Evolutionary conservation across 2,329 filamentous ascomycete genomes (phyloP).

Genomic region (Colletotrichum incanum): DNA sequence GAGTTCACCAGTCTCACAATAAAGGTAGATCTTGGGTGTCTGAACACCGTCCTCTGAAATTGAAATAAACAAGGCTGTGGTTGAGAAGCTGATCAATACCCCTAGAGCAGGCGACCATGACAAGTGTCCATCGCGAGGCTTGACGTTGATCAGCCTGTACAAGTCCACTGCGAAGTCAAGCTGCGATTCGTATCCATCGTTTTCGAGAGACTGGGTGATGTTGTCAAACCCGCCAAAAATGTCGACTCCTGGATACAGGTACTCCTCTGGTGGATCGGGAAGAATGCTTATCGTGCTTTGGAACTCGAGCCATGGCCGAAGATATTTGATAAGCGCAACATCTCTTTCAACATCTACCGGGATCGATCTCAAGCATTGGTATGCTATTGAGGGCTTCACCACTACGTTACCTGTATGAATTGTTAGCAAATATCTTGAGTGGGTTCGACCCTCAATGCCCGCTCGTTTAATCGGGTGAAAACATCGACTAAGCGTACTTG

Average conservation of each 20-base stretch:
- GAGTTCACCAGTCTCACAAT: not conserved
- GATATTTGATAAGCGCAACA: constrained; percentile 41
- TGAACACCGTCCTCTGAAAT: constrained; percentile 42
- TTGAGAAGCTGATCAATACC: constrained; percentile 31
- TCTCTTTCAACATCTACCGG: constrained; percentile 40
- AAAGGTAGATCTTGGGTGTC: constrained; percentile 40
- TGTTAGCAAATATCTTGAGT: not conserved
- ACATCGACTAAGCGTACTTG: not conserved
- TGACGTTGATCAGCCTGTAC: constrained; percentile 41
- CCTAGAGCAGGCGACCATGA: constrained; percentile 32
- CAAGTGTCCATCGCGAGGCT: constrained; percentile 43
- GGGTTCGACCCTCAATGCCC: too few species aligned
- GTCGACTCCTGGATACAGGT: constrained; percentile 46
- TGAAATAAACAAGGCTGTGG: constrained; percentile 41
- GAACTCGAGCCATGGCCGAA: constrained; percentile 44
- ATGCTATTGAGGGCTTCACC: constrained; percentile 43
- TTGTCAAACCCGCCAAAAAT: constrained; percentile 44
- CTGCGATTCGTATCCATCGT: constrained; percentile 41
- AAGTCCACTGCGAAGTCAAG: constrained; percentile 44
- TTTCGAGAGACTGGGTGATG: constrained; percentile 40
- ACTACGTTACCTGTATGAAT: not conserved
- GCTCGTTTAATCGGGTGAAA: too few species aligned
- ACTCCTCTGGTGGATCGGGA: constrained; percentile 42
- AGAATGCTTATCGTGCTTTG: constrained; percentile 46
- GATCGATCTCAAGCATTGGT: constrained; percentile 44